phyloP scores from a whole-genome alignment of 2,329 filamentous ascomycete species.

The Venturia carpophila region DNA sequence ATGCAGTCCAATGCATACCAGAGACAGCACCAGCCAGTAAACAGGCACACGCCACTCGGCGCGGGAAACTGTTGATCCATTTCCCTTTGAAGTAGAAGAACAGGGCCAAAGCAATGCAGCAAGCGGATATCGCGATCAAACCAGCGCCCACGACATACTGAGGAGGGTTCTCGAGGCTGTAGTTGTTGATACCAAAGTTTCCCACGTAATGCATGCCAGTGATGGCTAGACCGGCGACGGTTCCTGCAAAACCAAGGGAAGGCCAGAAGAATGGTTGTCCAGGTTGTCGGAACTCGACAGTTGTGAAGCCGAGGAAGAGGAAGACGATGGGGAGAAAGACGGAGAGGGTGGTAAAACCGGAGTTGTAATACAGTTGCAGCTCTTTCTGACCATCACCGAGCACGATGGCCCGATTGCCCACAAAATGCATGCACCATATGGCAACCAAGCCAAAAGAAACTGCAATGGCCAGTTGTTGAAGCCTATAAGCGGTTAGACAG shows the following conservation, averaged over 20 bases:
- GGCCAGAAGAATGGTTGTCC: slow-evolving; percentile 25
- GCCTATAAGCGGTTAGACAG: slow-evolving; percentile 25
- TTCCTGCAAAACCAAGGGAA: slow-evolving; percentile 49
- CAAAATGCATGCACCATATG: slow-evolving; percentile 61
- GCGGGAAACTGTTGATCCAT: slow-evolving; percentile 76
- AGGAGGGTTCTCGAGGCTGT: slow-evolving; percentile 53
- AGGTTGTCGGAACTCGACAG: slow-evolving; percentile 44
- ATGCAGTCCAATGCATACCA: slow-evolving; percentile 81
- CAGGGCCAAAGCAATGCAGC: slow-evolving; percentile 59
- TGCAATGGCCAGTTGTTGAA: slow-evolving; percentile 36
- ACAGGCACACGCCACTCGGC: slow-evolving; percentile 57
- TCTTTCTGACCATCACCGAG: slow-evolving; percentile 53
- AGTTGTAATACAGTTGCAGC: slow-evolving; percentile 67
- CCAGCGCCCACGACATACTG: slow-evolving; percentile 59
- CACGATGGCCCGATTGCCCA: slow-evolving; percentile 71
- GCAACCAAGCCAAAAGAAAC: slow-evolving; percentile 42
- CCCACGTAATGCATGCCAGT: slow-evolving; percentile 84
- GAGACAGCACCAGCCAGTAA: slow-evolving; percentile 67
- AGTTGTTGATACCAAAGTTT: slow-evolving; percentile 76
- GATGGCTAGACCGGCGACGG: slow-evolving; percentile 65
- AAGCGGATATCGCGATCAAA: slow-evolving; percentile 65
- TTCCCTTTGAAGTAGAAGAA: slow-evolving; percentile 71
- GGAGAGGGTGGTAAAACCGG: slow-evolving; percentile 64
- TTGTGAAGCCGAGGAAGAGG: slow-evolving; percentile 62
- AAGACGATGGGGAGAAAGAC: slow-evolving; percentile 74